Evolutionary conservation across 2,329 filamentous ascomycete genomes (phyloP).

Genomic region (Aspergillus japonicus): DNA sequence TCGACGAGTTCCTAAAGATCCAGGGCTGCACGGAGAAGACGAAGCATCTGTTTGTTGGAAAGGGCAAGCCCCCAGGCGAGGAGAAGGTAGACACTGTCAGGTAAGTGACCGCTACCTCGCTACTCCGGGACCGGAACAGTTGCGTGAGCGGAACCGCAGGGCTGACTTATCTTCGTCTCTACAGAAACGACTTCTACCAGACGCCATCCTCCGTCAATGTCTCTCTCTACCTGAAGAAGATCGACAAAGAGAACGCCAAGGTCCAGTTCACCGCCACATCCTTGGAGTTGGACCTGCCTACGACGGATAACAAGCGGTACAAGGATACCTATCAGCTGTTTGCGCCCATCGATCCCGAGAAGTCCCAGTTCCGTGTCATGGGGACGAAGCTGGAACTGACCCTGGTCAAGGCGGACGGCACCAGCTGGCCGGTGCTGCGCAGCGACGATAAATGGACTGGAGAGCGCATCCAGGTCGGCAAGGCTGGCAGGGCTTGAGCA

Average conservation of each 20-base stretch:
- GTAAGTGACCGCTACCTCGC: slow-evolving; percentile 45
- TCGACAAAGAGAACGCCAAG: slow-evolving; percentile 75
- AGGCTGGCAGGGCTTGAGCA: slow-evolving; percentile 61
- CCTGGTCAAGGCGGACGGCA: slow-evolving; percentile 69
- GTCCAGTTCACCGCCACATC: slow-evolving; percentile 65
- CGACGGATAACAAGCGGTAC: slow-evolving; percentile 81
- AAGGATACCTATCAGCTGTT: slow-evolving; percentile 71
- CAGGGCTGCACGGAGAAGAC: slow-evolving; percentile 82
- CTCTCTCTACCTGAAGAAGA: slow-evolving; percentile 95
- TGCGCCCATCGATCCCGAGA: slow-evolving; percentile 70
- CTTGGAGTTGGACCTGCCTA: slow-evolving; percentile 78
- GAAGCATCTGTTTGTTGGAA: slow-evolving; percentile 78
- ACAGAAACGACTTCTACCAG: slow-evolving; percentile 89
- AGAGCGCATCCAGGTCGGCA: slow-evolving; percentile 86
- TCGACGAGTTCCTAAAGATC: slow-evolving; percentile 97
- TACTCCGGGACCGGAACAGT: too few species aligned
- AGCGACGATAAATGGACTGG: slow-evolving; percentile 70
- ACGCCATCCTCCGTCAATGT: slow-evolving; percentile 81
- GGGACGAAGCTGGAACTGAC: slow-evolving; percentile 86
- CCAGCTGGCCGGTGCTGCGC: slow-evolving; percentile 81
- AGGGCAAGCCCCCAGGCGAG: slow-evolving; percentile 66
- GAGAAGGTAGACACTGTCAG: slow-evolving; percentile 76
- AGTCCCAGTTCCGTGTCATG: slow-evolving; percentile 76
- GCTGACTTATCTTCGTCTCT: slow-evolving; percentile 1
- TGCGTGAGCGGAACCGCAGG: neutral